Evolutionary conservation across 2,329 filamentous ascomycete species (phyloP), one percentile per base, ranked within the genome.

Genomic region (Apiospora malaysiana): DNA sequence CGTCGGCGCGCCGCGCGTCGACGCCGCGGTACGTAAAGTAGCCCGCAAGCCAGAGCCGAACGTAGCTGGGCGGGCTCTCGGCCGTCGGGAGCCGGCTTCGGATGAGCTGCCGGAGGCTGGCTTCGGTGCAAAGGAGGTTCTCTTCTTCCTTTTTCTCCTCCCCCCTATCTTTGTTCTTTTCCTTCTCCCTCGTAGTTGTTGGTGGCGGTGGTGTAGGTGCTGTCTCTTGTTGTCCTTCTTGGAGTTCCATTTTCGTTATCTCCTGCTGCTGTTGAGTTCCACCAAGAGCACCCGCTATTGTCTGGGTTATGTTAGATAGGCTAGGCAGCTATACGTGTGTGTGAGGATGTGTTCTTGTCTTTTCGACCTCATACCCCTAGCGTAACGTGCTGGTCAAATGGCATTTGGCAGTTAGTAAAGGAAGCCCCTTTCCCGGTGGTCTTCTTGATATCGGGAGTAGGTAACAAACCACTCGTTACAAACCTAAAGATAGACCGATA

Each of bases 11-110:
- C 18, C 23, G 32, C 37, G 47, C 42, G 51, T 71, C 43, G 25
- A 71, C 2, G 23, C 70, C 70, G 32, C 70, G 70, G 25, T 71
- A 71, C 23, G 66, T 66, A 25, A 71, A 65, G 51, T 71, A 71
- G 9, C 66, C 70, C 40, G 40, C 51, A 9, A 71, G 45, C 70
- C 70, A 71, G 49, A 65, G 47, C 47, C 70, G 66, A 23, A 71
- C 70, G 46, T 68, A 68, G 66, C 42, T 65, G 16, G 70, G 70
- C 66, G 70, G 66, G 16, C 42, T 67, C 66, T 67, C 42, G 42
- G 42, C 66, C 42, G 23, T 45, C 14, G 66, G 66, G 12, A 67
- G 42, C 23, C 45, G 66, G 42, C 10, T 23, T 2, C 27, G 7
- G 12, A 67, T 45, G 14, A 32, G 42, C 23, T 47, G 14, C 23